A percentile compares a stretch with the other conserved stretches of the same genome.
Conservation (phyloP, 345 rosid genomes). For the Gossypium turneri region DNA sequence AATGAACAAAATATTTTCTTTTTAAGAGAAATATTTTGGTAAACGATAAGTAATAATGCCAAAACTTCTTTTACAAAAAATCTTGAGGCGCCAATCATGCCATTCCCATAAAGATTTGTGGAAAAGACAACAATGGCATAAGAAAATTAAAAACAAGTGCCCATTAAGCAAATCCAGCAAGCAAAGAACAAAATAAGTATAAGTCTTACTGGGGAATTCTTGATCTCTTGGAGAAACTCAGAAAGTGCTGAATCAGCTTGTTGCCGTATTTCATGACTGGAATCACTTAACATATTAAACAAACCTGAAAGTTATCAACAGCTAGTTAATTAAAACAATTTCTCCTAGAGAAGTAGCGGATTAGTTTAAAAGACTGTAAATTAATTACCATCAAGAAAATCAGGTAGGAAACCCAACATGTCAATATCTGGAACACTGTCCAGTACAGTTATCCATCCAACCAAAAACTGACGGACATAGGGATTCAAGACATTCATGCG, state of each 20-base stretch:
- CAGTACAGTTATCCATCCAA: conserved; percentile 98
- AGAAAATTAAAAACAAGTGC: conserved; percentile 16
- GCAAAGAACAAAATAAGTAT: conserved; percentile 15
- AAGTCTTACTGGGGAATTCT: conserved; percentile 94
- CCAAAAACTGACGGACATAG: conserved; percentile 94
- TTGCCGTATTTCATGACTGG: conserved; percentile 96
- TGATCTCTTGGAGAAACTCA: conserved; percentile 99
- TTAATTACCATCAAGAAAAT: conserved; percentile 93
- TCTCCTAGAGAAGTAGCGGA: conserved; percentile 5
- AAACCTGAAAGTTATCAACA: conserved; percentile 53
- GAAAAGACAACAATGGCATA: not conserved
- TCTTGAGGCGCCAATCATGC: not conserved
- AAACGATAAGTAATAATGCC: not conserved
- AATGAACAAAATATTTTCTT: conserved; percentile 42
- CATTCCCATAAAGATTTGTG: not conserved
- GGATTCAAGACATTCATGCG: conserved; percentile 97
- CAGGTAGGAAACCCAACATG: conserved; percentile 99
- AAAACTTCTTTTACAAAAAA: not conserved
- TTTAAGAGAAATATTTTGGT: conserved; percentile 21
- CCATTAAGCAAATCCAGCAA: not conserved
- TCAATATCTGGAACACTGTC: conserved; percentile 99
- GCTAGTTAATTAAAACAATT: conserved; percentile 13
- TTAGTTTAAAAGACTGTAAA: conserved; percentile 14
- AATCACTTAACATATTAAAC: conserved; percentile 97
- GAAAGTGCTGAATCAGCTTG: conserved; percentile 99